Conservation (phyloP, 2,329 filamentous ascomycete species). For the Fusarium torulosum region DNA sequence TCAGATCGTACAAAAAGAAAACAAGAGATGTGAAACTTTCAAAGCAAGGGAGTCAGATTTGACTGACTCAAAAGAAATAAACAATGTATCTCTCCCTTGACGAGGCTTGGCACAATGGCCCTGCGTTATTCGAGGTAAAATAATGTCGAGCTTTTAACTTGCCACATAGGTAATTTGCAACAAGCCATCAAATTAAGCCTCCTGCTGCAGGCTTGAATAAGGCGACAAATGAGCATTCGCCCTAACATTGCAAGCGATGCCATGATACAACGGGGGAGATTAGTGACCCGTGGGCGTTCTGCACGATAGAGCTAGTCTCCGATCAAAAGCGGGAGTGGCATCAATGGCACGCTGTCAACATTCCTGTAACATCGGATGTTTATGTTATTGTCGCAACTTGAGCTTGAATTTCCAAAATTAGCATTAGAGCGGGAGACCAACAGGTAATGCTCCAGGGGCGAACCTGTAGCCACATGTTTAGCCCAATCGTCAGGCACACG, state of each 20-base stretch:
- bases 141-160: conserved; percentile 2
- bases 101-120: conserved; percentile 12
- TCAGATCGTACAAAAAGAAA: conserved; percentile 5
- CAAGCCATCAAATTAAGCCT: conserved; percentile 20
- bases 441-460: neutral
- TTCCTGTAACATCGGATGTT: conserved; percentile 10
- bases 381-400: conserved; percentile 1
- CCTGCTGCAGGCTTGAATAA: conserved; percentile 10
- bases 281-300: conserved; percentile 22
- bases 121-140: conserved; percentile 4
- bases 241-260: conserved; percentile 20
- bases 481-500: conserved; percentile 31
- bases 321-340: conserved; percentile 20
- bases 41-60: conserved; percentile 29
- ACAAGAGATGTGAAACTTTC: neutral
- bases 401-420: conserved; percentile 1
- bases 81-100: conserved; percentile 30
- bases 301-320: neutral
- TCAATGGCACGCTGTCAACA: conserved; percentile 19
- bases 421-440: neutral
- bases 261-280: conserved; percentile 11
- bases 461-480: neutral
- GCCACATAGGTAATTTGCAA: conserved; percentile 11
- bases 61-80: neutral
- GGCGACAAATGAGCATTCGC: conserved; percentile 17